Evolutionary conservation across 176 grass and related monocot genomes (phyloP), one percentile per base, ranked within the genome.

Genomic region (Oryza australiensis): DNA sequence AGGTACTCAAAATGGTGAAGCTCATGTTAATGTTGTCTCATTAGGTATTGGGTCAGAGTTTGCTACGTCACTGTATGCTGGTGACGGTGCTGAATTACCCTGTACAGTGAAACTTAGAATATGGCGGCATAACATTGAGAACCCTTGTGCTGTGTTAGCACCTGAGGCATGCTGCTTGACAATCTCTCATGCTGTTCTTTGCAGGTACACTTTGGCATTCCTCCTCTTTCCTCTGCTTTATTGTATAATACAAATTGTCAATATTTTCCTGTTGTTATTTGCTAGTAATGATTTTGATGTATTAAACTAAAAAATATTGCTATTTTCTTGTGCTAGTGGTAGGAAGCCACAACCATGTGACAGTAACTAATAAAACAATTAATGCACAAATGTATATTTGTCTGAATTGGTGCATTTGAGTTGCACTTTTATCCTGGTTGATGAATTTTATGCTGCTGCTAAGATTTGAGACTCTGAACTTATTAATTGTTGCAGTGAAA

Each of bases 401-500:
- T 53, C 49, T 53, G 46, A 49, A 49, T 49, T 53, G 49, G 46
- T 51, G 45, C 15, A 37, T 40, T 27, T 41, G 14, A 18, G 63
- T 76, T 55, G 24, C 15, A 10, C 11, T 67, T 67, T 20, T 65
- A 66, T 49, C 80, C 73, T 64, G 29, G 65, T 83, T 75, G n/a
- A 65, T 66, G 24, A 27, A 80, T 55, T 80, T 7, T 57, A 11
- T 72, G 18, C 22, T 45, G 35, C 4, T 30, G 40, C 43, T 20
- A 9, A 78, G 62, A 46, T 78, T 66, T 66, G 15, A 64, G 37
- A 70, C 11, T 40, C 13, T 64, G 24, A 23, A 26, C 60, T 62
- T 62, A 20, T 18, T 79, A 51, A 64, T 79, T 37, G 40, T 76
- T 89, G 27, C 93, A 99, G 96, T 92, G 96, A 99, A 91, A 99